A percentile compares a stretch with the other conserved stretches of the same genome.
Evolutionary conservation across 768 basidiomycete species (phyloP).

Genomic region (Rhodotorula paludigena): DNA sequence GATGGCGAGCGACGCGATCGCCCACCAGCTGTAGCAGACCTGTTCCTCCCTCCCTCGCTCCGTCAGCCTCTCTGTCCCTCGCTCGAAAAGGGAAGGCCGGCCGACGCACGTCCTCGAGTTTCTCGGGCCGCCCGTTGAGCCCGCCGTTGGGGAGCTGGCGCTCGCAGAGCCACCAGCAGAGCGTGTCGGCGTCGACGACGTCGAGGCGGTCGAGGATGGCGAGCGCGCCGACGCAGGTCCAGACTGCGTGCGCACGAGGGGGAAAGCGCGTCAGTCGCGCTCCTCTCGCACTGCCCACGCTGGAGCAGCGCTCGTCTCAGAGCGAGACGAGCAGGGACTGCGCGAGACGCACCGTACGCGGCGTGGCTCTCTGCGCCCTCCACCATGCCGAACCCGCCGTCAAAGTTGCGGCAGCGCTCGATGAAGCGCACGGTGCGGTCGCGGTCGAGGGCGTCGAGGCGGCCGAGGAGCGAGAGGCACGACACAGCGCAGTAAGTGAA

Average conservation of each 20-base stretch:
- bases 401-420: slow-evolving; percentile 76
- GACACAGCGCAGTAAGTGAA: slow-evolving; percentile 84
- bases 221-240: slow-evolving; percentile 78
- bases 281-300: too few relatives aligned
- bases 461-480: slow-evolving; percentile 73
- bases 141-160: slow-evolving; percentile 89
- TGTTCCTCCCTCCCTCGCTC: slow-evolving; percentile 43
- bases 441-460: slow-evolving; percentile 61
- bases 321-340: background rate
- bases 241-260: slow-evolving; percentile 55
- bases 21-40: slow-evolving; percentile 99
- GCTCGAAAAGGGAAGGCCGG: background rate
- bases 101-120: slow-evolving; percentile 79
- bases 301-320: background rate
- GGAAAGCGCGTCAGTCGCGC: background rate
- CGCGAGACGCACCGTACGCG: slow-evolving; percentile 62
- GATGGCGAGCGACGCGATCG: slow-evolving; percentile 80
- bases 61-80: background rate
- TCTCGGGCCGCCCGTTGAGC: slow-evolving; percentile 94
- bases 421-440: slow-evolving; percentile 70
- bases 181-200: slow-evolving; percentile 65
- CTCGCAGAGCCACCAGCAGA: slow-evolving; percentile 91
- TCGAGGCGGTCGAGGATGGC: slow-evolving; percentile 82
- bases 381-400: slow-evolving; percentile 82
- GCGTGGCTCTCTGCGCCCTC: slow-evolving; percentile 90